Base-by-base conservation (phyloP, 2,329 filamentous ascomycete species). In the Ceratocystis albifundus region DNA sequence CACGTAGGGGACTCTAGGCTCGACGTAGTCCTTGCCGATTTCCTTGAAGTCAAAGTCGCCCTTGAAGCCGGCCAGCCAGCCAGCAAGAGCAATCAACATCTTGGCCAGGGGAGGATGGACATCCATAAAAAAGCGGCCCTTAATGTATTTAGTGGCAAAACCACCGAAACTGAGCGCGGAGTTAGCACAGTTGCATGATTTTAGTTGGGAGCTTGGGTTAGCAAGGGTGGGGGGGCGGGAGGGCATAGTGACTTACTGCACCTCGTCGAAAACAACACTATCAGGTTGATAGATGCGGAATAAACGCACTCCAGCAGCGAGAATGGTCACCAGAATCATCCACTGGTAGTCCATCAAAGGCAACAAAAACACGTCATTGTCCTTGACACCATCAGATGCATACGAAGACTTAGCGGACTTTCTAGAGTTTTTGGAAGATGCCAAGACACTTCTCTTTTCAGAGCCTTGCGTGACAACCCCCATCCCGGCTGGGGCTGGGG, bases 91-190 rank as follows among this genome's bases (percentile, higher is more conserved):
- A 73, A 99, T 93, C 71, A 99, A 86, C 74, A 99, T 85, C 80
- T 99, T 99, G 70, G 94, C 94, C 68, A 99, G 82, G 59, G 94
- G 94, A 41, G 94, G 94, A 75, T 99, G 94, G n/a, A 99, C 94
- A 75, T 99, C 94, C 94, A 99, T 99, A 77, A 99, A 99, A 83
- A 99, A 99, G 75, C 83, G 88, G 73, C 94, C 94, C 81, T 99
- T 97, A 82, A 99, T 97, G 77, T 99, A 99, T 77, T 99, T 99
- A 72, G 89, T 90, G 70, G 94, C 94, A 75, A 99, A 99, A 62
- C 94, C 94, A 75, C 94, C 94, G 76, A 99, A 99, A 78, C 91
- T 96, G 73, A 70, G 30, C 62, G 53, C 62, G 53, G 30, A 66
- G 64, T 46, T 30, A 65, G 63, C 44, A 50, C 36, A 41, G 15